Conservation (phyloP, 306 rosid species). For the Bauhinia variegata region DNA sequence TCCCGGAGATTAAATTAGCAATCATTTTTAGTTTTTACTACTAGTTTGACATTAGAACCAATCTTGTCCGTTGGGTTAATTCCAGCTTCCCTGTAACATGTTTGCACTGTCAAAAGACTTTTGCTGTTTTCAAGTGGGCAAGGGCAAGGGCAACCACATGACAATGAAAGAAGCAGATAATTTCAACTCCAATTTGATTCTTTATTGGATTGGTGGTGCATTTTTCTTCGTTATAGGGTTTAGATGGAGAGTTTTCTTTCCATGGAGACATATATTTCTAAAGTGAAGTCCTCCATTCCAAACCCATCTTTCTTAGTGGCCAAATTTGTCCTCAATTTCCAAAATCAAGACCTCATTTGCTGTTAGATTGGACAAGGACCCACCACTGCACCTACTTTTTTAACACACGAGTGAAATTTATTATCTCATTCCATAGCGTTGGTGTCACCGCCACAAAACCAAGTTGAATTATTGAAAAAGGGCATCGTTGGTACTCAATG, state of each 20-base stretch:
- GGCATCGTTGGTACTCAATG: too few relatives aligned
- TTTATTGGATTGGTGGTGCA: slow-evolving; percentile 6
- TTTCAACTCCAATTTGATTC: slow-evolving; percentile 1
- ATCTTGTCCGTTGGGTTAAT: too few relatives aligned
- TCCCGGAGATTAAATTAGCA: too few relatives aligned
- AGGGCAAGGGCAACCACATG: background rate
- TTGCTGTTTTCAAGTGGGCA: too few relatives aligned
- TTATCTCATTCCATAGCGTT: slow-evolving; percentile 34
- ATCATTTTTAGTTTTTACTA: too few relatives aligned
- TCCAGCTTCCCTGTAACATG: too few relatives aligned
- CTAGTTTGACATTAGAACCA: too few relatives aligned
- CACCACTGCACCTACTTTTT: slow-evolving; percentile 47
- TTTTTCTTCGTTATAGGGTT: slow-evolving; percentile 12
- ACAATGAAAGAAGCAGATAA: background rate
- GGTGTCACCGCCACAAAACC: slow-evolving; percentile 32
- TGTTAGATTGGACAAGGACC: slow-evolving; percentile 64
- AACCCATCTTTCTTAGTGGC: slow-evolving; percentile 54
- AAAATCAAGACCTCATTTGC: slow-evolving; percentile 58
- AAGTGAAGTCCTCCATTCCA: slow-evolving; percentile 50
- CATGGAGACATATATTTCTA: slow-evolving; percentile 41
- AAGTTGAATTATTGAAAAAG: too few relatives aligned
- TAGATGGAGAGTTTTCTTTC: slow-evolving; percentile 31
- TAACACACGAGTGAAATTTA: slow-evolving; percentile 48
- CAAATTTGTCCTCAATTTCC: slow-evolving; percentile 61
- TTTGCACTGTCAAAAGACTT: too few relatives aligned